phyloP scores from a whole-genome alignment of 2,329 filamentous ascomycete species.

The Colletotrichum echinochloae region DNA sequence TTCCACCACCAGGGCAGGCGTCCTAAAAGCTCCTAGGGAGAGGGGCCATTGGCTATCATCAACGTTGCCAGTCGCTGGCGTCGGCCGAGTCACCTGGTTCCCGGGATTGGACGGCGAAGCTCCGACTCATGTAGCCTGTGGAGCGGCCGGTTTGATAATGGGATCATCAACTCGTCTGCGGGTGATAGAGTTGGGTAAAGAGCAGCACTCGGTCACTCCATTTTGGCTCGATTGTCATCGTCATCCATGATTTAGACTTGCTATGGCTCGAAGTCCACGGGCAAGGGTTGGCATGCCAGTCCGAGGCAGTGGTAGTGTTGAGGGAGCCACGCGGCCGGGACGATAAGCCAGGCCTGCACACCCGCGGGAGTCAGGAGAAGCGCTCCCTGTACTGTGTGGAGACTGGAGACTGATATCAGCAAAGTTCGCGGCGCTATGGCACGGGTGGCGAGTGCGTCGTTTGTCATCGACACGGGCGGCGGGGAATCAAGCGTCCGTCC shows the following conservation, averaged over 20 bases:
- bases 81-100: conserved; percentile 32
- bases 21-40: conserved; percentile 7
- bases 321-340: conserved; percentile 35
- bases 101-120: conserved; percentile 26
- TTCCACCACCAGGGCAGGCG: conserved; percentile 25
- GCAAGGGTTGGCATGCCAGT: conserved; percentile 35
- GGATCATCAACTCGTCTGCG: neutral
- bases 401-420: conserved; percentile 19
- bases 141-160: neutral
- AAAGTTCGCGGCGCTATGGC: conserved; percentile 27
- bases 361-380: neutral
- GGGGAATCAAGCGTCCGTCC: conserved; percentile 16
- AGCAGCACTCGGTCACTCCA: neutral
- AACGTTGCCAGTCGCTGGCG: conserved; percentile 38
- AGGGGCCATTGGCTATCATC: conserved; percentile 15
- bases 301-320: conserved; percentile 17
- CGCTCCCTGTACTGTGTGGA: conserved; percentile 5
- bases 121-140: neutral
- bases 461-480: conserved; percentile 7
- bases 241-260: conserved; percentile 31
- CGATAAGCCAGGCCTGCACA: conserved; percentile 13
- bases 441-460: conserved; percentile 27
- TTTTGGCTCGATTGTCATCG: conserved; percentile 3
- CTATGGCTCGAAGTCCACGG: conserved; percentile 4
- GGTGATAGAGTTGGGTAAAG: conserved; percentile 4